phyloP scores from a whole-genome alignment of 1,284 basidiomycete species.

The Apiotrichum montevideense region DNA sequence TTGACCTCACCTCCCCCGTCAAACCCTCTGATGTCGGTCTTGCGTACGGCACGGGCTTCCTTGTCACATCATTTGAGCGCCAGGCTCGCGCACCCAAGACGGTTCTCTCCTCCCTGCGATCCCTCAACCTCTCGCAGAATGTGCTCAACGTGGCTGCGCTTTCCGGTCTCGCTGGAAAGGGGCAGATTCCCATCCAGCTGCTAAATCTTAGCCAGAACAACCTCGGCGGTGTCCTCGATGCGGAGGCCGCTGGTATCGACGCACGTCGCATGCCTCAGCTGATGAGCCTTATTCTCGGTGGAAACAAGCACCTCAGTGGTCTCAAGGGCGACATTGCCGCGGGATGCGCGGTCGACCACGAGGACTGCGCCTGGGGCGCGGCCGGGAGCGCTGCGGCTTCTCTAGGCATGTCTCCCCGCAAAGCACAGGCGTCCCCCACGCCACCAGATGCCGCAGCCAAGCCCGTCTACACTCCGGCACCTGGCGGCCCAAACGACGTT shows the following conservation, averaged over 20 bases:
- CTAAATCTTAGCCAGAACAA: constrained; percentile 34
- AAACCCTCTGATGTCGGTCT: constrained; percentile 39
- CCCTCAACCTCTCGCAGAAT: constrained; percentile 36
- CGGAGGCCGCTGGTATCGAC: constrained; percentile 17
- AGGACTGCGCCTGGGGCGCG: constrained; percentile 20
- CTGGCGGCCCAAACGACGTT: constrained; percentile 15
- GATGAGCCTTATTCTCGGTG: constrained; percentile 21
- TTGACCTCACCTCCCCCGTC: constrained; percentile 34
- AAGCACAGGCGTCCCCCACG: neutral
- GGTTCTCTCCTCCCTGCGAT: constrained; percentile 29
- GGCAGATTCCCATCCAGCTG: constrained; percentile 20
- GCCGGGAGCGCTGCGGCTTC: neutral
- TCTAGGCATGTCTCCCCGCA: neutral
- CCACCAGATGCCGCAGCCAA: neutral
- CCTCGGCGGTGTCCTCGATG: constrained; percentile 26
- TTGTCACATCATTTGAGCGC: constrained; percentile 37
- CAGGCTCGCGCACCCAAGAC: constrained; percentile 18
- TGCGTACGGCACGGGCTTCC: constrained; percentile 40
- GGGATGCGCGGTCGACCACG: constrained; percentile 24
- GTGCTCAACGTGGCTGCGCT: constrained; percentile 24
- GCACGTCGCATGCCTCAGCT: constrained; percentile 24
- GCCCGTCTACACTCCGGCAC: constrained; percentile 4
- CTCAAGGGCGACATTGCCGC: constrained; percentile 19
- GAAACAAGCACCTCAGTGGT: constrained; percentile 25
- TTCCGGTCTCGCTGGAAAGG: constrained; percentile 11